Evolutionary conservation across 352 stramenopile species (phyloP).

Genomic region (Phytophthora pisi): DNA sequence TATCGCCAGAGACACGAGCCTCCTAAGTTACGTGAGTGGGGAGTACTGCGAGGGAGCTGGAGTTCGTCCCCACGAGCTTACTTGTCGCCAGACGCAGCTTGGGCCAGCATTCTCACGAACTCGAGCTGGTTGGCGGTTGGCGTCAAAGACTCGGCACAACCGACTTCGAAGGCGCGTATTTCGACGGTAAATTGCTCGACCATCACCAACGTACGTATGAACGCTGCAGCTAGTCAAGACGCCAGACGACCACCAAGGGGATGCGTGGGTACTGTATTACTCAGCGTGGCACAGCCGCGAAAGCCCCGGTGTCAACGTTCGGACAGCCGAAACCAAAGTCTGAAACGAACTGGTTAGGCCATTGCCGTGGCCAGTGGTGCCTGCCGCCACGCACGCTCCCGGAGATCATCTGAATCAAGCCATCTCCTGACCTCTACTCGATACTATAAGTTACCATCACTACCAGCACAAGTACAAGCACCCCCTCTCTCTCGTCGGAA

Average conservation of each 20-base stretch:
- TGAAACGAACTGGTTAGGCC: conserved; percentile 16
- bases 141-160: background rate
- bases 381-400: conserved; percentile 14
- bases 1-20: background rate
- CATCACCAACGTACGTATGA: background rate
- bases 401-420: conserved; percentile 27
- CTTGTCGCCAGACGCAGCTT: background rate
- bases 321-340: conserved; percentile 22
- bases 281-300: conserved; percentile 18
- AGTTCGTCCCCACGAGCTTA: background rate
- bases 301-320: conserved; percentile 9
- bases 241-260: conserved; percentile 1
- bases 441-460: conserved; percentile 4
- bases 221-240: background rate
- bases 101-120: background rate
- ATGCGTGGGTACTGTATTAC: conserved; percentile 10
- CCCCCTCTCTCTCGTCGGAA: conserved; percentile 11
- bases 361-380: conserved; percentile 4
- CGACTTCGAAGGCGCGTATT: too few species aligned
- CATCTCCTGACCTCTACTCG: conserved; percentile 17
- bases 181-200: too few species aligned
- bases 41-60: background rate
- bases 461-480: background rate
- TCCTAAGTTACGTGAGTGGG: background rate
- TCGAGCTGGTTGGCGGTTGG: background rate